Conservation (phyloP, 129 eudicot species). For the Daucus carota region DNA sequence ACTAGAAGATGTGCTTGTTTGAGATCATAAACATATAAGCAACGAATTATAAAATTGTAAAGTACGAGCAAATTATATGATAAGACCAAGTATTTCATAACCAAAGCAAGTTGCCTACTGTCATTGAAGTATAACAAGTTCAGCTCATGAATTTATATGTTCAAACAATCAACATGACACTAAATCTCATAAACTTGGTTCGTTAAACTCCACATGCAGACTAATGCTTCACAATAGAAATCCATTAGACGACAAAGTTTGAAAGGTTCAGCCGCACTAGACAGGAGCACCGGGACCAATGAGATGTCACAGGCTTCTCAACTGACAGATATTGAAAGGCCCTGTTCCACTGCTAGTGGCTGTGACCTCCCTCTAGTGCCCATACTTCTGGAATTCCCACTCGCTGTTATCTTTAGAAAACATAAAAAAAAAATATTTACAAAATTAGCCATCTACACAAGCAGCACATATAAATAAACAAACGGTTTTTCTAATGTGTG, state of each 20-base stretch:
- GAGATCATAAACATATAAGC: too few species aligned
- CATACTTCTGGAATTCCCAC: constrained; percentile 89
- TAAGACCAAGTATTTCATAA: too few species aligned
- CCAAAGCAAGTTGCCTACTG: too few species aligned
- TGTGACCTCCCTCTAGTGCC: constrained; percentile 32
- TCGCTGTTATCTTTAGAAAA: constrained; percentile 60
- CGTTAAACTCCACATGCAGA: not conserved
- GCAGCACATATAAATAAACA: not conserved
- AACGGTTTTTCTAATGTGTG: too few species aligned
- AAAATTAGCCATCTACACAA: not conserved
- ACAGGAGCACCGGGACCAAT: not conserved
- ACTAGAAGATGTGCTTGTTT: too few species aligned
- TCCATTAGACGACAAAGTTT: too few species aligned
- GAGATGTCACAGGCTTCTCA: not conserved
- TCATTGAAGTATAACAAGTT: too few species aligned
- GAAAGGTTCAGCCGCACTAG: not conserved
- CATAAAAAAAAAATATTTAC: not conserved
- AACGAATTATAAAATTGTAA: too few species aligned
- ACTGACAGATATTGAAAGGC: not conserved
- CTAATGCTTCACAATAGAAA: not conserved
- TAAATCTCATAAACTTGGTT: not conserved
- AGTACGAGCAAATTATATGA: too few species aligned
- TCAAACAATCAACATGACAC: not conserved
- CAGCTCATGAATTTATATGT: not conserved
- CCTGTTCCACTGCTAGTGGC: not conserved